Conservation (phyloP, 371 early-diverging fungal genomes). For the Zychaea mexicana region DNA sequence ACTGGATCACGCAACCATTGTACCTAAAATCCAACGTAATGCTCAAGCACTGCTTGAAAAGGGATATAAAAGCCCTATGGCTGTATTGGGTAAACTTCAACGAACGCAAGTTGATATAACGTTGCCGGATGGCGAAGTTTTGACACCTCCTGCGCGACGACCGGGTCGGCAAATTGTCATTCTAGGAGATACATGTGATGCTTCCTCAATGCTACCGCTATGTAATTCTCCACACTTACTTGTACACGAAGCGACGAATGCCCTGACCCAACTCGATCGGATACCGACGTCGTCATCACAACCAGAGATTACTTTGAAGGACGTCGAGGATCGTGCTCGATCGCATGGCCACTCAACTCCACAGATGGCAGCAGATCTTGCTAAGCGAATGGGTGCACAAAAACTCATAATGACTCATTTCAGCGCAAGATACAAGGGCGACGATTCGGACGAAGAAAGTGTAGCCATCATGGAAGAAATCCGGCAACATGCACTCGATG, state of each 20-base stretch:
- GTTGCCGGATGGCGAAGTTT: constrained; percentile 50
- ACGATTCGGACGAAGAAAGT: constrained; percentile 50
- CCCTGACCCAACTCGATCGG: constrained; percentile 43
- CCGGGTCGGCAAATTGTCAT: constrained; percentile 56
- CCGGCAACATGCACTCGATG: constrained; percentile 36
- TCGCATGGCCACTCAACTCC: constrained; percentile 68
- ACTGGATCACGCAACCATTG: constrained; percentile 32
- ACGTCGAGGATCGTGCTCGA: constrained; percentile 37
- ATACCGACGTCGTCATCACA: constrained; percentile 2
- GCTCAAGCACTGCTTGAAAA: constrained; percentile 28
- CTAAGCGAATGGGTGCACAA: constrained; percentile 41
- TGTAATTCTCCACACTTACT: constrained; percentile 32
- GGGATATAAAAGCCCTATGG: constrained; percentile 50
- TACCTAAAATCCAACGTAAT: constrained; percentile 47
- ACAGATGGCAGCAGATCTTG: constrained; percentile 61
- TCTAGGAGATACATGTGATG: constrained; percentile 60
- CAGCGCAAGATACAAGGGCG: constrained; percentile 58
- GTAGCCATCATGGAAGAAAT: constrained; percentile 59
- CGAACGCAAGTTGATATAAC: constrained; percentile 29
- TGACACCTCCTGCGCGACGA: constrained; percentile 36
- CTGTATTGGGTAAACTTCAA: constrained; percentile 49
- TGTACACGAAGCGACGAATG: constrained; percentile 68
- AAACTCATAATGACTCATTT: constrained; percentile 62
- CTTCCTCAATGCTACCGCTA: constrained; percentile 26
- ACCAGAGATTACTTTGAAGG: constrained; percentile 20